Percentiles rank a stretch among this genome's conserved stretches.
phyloP scores from a whole-genome alignment of 169 alveolate genomes.

The Cryptosporidium muris region DNA sequence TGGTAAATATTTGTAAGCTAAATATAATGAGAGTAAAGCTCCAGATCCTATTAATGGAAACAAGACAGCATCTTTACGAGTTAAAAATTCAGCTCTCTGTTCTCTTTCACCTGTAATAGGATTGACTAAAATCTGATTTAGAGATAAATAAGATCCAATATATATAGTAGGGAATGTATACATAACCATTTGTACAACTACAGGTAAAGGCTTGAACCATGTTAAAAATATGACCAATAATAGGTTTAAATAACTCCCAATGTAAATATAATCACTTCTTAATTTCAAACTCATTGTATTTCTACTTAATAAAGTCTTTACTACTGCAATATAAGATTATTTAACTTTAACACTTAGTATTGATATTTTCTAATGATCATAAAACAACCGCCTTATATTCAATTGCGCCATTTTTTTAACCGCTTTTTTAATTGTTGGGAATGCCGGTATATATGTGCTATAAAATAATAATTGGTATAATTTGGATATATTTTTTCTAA shows the following conservation, averaged over 20 bases:
- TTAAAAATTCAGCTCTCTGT: conserved; percentile 81
- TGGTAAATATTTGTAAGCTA: conserved; percentile 75
- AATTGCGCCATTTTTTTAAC: too few species aligned
- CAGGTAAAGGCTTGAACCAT: conserved; percentile 67
- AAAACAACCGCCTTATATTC: too few species aligned
- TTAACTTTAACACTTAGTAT: too few species aligned
- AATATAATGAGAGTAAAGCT: conserved; percentile 82
- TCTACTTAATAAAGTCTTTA: too few species aligned
- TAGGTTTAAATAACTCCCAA: conserved; percentile 4
- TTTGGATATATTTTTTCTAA: too few species aligned
- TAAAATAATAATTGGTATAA: too few species aligned
- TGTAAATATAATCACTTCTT: background rate
- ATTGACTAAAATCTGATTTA: conserved; percentile 46
- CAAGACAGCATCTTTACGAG: conserved; percentile 84
- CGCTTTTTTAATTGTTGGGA: too few species aligned
- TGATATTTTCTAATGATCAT: too few species aligned
- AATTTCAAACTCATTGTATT: too few species aligned
- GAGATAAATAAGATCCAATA: conserved; percentile 76
- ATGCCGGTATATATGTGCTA: too few species aligned
- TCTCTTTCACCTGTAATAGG: conserved; percentile 79
- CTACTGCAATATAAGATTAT: too few species aligned
- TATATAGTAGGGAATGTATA: conserved; percentile 75
- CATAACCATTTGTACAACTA: conserved; percentile 74
- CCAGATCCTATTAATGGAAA: conserved; percentile 89
- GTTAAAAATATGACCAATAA: conserved; percentile 27